Conservation (phyloP, 495 filamentous ascomycete species). For the Entonaema liquescens region DNA sequence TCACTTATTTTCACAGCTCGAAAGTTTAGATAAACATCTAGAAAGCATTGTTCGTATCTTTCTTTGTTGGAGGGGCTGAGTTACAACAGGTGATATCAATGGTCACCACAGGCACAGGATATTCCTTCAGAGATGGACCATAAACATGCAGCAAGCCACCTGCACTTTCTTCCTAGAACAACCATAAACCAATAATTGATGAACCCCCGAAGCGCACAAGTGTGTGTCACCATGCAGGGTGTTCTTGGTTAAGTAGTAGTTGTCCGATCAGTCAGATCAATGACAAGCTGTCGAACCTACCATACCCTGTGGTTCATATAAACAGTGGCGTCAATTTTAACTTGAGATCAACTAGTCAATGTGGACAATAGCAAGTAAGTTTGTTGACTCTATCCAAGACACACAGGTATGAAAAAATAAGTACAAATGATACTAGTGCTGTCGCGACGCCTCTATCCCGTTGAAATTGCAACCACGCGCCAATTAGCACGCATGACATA, state of each 20-base stretch:
- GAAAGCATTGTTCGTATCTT: neutral
- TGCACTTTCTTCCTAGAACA: constrained; percentile 6
- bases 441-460: constrained; percentile 3
- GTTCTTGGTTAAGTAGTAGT: constrained; percentile 16
- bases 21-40: too few species aligned
- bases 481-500: constrained; percentile 23
- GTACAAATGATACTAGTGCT: neutral
- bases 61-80: neutral
- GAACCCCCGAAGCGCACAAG: constrained; percentile 13
- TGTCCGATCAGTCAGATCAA: neutral
- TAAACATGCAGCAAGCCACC: constrained; percentile 21
- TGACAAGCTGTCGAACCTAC: neutral
- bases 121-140: neutral
- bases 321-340: constrained; percentile 24
- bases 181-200: constrained; percentile 9
- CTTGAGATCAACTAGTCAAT: constrained; percentile 11
- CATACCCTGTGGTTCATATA: neutral
- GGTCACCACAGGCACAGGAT: neutral
- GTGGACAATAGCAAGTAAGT: neutral
- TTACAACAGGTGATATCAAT: neutral
- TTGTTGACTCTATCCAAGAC: constrained; percentile 24
- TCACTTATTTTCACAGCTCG: neutral
- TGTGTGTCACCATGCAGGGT: constrained; percentile 33
- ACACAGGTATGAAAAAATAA: neutral
- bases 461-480: constrained; percentile 14